Conservation (phyloP, 139 green algal species). For the Chlamydomonas sp. region DNA sequence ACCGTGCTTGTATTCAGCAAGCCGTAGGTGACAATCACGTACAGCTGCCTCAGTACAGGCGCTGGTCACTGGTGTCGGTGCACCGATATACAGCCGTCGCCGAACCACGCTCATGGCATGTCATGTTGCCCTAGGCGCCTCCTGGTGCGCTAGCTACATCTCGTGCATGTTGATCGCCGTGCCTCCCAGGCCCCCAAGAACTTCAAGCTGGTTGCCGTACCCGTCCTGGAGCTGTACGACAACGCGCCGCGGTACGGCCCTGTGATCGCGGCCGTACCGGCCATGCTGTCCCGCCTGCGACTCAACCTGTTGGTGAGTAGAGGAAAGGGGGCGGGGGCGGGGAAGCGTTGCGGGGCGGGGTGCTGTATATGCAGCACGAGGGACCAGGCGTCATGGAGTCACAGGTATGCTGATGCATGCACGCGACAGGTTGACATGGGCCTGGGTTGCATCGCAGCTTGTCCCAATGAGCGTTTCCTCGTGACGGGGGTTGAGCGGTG, state of each 20-base stretch:
- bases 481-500: not conserved
- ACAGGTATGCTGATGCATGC: not conserved
- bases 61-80: not conserved
- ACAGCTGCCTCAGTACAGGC: not conserved
- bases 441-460: not conserved
- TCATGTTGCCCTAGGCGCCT: too few relatives aligned
- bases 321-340: conserved; percentile 3
- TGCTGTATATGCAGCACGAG: not conserved
- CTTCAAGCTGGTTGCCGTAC: conserved; percentile 93
- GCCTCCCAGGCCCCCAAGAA: conserved; percentile 90
- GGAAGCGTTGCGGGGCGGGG: not conserved
- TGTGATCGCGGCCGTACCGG: conserved; percentile 84
- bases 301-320: conserved; percentile 60
- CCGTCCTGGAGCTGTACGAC: conserved; percentile 97
- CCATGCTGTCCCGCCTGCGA: conserved; percentile 80
- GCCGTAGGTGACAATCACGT: not conserved
- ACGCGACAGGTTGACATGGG: not conserved
- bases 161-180: too few relatives aligned
- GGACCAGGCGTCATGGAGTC: not conserved
- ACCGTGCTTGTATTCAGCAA: too few relatives aligned
- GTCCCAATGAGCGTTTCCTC: not conserved
- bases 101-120: too few relatives aligned
- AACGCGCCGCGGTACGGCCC: conserved; percentile 85
- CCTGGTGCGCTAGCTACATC: too few relatives aligned
- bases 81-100: not conserved